phyloP scores from a whole-genome alignment of 2,329 filamentous ascomycete genomes.

The Drechslerella dactyloides region DNA sequence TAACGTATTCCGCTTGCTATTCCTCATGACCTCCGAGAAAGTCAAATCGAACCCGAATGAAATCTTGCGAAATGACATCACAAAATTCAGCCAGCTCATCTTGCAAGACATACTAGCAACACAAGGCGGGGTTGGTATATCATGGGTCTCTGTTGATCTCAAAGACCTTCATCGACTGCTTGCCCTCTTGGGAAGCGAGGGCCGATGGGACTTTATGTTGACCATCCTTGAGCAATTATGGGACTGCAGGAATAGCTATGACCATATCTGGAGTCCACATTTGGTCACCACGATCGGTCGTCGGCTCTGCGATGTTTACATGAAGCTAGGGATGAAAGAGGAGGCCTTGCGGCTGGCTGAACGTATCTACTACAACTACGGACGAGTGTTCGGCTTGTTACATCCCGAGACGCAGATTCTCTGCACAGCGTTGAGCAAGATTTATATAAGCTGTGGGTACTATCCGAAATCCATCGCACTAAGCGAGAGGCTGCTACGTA shows the following conservation, averaged over 20 bases:
- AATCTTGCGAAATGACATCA: constrained; percentile 24
- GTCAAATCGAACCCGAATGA: constrained; percentile 26
- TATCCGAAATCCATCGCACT: constrained; percentile 37
- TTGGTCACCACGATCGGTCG: constrained; percentile 35
- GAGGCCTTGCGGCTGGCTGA: constrained; percentile 29
- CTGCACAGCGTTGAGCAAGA: constrained; percentile 22
- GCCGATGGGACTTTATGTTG: constrained; percentile 34
- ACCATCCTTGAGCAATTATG: constrained; percentile 39
- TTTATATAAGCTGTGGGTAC: constrained; percentile 33
- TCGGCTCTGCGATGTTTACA: constrained; percentile 36
- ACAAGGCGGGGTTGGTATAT: constrained; percentile 30
- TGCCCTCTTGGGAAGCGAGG: constrained; percentile 14
- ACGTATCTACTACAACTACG: constrained; percentile 39
- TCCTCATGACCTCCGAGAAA: constrained; percentile 36
- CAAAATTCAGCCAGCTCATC: constrained; percentile 37
- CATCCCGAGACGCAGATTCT: constrained; percentile 30
- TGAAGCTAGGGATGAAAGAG: constrained; percentile 36
- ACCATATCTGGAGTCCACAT: constrained; percentile 34
- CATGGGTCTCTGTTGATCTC: constrained; percentile 37
- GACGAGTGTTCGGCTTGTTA: constrained; percentile 29
- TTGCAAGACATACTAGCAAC: constrained; percentile 26
- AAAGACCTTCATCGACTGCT: constrained; percentile 28
- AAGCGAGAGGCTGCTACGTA: constrained; percentile 24
- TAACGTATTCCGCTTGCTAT: constrained; percentile 30
- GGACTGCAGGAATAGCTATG: constrained; percentile 35